Evolutionary conservation across 2,329 filamentous ascomycete genomes (phyloP), one percentile per base, ranked within the genome.

Genomic region (Colletotrichum brevisporum): DNA sequence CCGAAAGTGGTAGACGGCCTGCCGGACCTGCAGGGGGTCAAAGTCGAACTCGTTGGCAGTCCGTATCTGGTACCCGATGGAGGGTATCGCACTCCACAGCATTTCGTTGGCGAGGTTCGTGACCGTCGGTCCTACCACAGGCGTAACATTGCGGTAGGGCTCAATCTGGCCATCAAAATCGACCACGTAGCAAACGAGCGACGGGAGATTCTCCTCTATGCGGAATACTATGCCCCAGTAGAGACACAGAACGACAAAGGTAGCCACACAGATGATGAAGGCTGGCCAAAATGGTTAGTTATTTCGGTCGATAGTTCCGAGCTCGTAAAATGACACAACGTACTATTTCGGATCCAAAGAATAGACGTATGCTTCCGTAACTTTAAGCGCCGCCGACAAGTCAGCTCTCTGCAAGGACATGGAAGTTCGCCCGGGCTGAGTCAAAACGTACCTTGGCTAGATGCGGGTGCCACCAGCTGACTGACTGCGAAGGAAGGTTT

Each of bases 381-480:
- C 57, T 67, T 16, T 36, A 18, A 9, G n/a, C 21, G 10, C 21
- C 36, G 36, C 36, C 36, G 12, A 50, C 3, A 24, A 26, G 9
- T 9, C 5, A 39, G 41, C 21, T 51, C 18, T 6, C 13, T 2
- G 2, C 8, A 18, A 4, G 21, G 21, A 24, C 21, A 24, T 24
- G 21, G 5, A 45, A 16, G 12, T 1, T 43, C 39, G 48, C 6
- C 21, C 21, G 21, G 39, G 47, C 18, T 48, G 39, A 18, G 26
- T 39, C 6, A 9, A 8, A 15, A 54, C 51, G 13, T 52, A 67
- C 63, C 24, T 26, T 39, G 16, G 43, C 52, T 26, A 67, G 24
- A n/a, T 43, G 41, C 15, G 63, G 63, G 27, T 67, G 57, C 63
- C 57, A 67, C 63, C 57, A 67, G 52, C 63, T 67, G 16, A 67